phyloP scores from a whole-genome alignment of 148 eudicot genomes.

The Rhododendron vialii region DNA sequence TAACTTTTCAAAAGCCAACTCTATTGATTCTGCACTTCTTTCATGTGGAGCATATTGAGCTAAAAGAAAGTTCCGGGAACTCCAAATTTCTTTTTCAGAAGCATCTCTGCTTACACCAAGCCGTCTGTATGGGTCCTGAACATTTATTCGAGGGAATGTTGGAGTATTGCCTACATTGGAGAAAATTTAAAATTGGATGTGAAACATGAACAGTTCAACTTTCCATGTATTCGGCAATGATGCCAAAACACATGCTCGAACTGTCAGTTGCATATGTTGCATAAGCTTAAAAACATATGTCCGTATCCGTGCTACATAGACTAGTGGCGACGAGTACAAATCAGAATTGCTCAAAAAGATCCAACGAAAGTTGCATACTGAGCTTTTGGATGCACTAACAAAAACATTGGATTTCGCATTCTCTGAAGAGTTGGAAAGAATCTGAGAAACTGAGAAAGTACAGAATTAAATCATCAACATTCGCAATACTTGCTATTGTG shows the following conservation, averaged over 20 bases:
- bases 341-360: neutral
- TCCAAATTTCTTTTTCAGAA: constrained; percentile 91
- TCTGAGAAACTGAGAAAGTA: neutral
- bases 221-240: neutral
- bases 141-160: constrained; percentile 59
- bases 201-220: neutral
- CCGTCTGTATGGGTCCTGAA: constrained; percentile 95
- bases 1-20: constrained; percentile 87
- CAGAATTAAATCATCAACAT: neutral
- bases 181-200: neutral
- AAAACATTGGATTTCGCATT: neutral
- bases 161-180: constrained; percentile 37
- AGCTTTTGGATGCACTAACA: neutral
- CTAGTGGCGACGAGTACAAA: neutral
- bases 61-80: constrained; percentile 77
- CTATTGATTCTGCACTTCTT: constrained; percentile 85
- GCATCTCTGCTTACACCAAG: constrained; percentile 84
- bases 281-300: neutral
- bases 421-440: neutral
- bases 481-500: neutral
- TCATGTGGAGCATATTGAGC: constrained; percentile 79
- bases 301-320: neutral
- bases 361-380: neutral
- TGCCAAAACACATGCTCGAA: neutral
- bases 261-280: neutral